phyloP scores from a whole-genome alignment of 2,329 filamentous ascomycete genomes.

The Alternaria triticina region DNA sequence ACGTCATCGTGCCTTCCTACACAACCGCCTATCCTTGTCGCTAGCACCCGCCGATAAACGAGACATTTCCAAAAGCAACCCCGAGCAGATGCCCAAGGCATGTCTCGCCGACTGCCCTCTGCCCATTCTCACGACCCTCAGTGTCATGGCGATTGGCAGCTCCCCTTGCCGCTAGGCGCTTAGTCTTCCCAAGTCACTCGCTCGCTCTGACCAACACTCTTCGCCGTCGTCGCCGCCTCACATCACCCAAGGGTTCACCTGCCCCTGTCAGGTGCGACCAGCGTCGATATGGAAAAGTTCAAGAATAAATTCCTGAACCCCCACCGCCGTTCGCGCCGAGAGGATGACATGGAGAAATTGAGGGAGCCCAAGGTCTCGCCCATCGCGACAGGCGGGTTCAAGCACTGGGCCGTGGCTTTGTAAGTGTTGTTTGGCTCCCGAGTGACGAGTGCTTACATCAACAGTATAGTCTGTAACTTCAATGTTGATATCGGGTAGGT shows the following conservation, averaged over 20 bases:
- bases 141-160: slow-evolving; percentile 16
- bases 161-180: slow-evolving; percentile 1
- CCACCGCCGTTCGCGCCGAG: slow-evolving; percentile 31
- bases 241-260: slow-evolving; percentile 18
- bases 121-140: background rate
- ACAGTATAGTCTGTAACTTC: slow-evolving; percentile 52
- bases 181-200: slow-evolving; percentile 5
- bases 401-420: slow-evolving; percentile 52
- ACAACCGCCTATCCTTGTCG: slow-evolving; percentile 22
- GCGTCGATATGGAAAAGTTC: slow-evolving; percentile 41
- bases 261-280: slow-evolving; percentile 32
- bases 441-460: slow-evolving; percentile 16
- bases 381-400: slow-evolving; percentile 34
- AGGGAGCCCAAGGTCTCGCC: slow-evolving; percentile 14
- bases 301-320: slow-evolving; percentile 39
- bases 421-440: slow-evolving; percentile 21
- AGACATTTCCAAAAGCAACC: slow-evolving; percentile 13
- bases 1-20: slow-evolving; percentile 33
- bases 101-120: slow-evolving; percentile 1
- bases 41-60: slow-evolving; percentile 18
- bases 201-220: slow-evolving; percentile 16
- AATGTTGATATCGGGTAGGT: slow-evolving; percentile 52
- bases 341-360: slow-evolving; percentile 28
- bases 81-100: background rate
- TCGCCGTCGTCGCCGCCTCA: slow-evolving; percentile 9